Evolutionary conservation across 768 basidiomycete genomes (phyloP), one percentile per base, ranked within the genome.

Genomic region (Xerocomellus chrysenteron): DNA sequence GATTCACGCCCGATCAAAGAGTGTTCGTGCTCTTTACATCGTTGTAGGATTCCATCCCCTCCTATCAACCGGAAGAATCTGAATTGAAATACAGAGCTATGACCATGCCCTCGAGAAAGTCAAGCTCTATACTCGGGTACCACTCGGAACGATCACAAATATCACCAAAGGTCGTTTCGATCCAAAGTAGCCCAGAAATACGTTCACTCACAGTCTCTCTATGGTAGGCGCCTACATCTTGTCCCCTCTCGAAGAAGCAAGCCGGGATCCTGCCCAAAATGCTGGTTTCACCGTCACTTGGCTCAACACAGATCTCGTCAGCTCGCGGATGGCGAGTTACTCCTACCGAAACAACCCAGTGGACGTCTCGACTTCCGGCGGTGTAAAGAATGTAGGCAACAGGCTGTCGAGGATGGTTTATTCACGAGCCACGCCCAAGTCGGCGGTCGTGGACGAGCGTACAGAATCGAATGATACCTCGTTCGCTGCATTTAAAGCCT

Each of bases 71-170:
- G 36, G 33, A 4, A 24, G n/a, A 48, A 35, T 55, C 59, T 61
- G 42, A 58, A 50, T 52, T 42, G 24, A 40, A 52, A 35, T 14
- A 16, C 65, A 94, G 92, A 94, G 90, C 64, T 97, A 94, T 66
- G 94, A 97, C 73, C 96, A 94, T 82, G 82, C 82, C 69, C 82
- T 96, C 54, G 92, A 92, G 69, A 94, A 98, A 71, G 92, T 98
- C 48, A 88, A 91, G 68, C 75, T 87, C 57, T 96, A 90, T 75
- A 94, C 88, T 62, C 86, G 95, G 41, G 84, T 98, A 47, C 95
- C 94, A 2, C 81, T 97, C 40, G 83, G 83, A 46, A 89, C 91
- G 66, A 85, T 98, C 63, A 75, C 82, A 30, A 75, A 78, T 21
- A 86, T 99, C 19, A 83, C 81, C 50, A 92, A 90, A 81, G 96